Conservation (phyloP, 768 basidiomycete species). For the Crassisporium funariophilum region DNA sequence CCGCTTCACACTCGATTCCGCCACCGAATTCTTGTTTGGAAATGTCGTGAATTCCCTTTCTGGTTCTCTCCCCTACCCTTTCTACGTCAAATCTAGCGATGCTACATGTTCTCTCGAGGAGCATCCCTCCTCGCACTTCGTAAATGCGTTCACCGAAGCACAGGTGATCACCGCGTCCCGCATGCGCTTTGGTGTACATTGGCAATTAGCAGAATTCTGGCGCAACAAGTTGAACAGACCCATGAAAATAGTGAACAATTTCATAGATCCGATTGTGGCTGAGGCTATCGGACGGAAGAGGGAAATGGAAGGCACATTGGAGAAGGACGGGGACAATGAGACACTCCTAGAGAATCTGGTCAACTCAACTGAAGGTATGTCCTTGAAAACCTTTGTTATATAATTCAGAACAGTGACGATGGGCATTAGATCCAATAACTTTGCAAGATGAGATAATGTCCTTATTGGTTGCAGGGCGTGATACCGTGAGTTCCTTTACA, state of each 20-base stretch:
- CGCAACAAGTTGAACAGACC: slow-evolving; percentile 38
- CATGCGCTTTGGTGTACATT: slow-evolving; percentile 37
- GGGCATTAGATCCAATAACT: slow-evolving; percentile 30
- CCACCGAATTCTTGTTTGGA: slow-evolving; percentile 59
- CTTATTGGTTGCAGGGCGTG: slow-evolving; percentile 46
- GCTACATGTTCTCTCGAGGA: neutral
- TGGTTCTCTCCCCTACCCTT: slow-evolving; percentile 17
- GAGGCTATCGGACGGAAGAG: slow-evolving; percentile 39
- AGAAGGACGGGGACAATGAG: slow-evolving; percentile 30
- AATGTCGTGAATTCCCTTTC: slow-evolving; percentile 39
- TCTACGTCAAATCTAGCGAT: slow-evolving; percentile 21
- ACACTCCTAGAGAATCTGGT: slow-evolving; percentile 49
- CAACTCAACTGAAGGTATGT: slow-evolving; percentile 45
- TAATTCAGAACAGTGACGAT: neutral
- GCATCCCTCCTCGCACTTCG: slow-evolving; percentile 28
- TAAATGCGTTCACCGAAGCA: slow-evolving; percentile 38
- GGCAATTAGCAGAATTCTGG: slow-evolving; percentile 50
- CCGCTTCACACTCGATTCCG: slow-evolving; percentile 63
- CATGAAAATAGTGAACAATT: slow-evolving; percentile 43
- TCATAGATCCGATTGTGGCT: slow-evolving; percentile 50
- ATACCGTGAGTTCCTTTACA: slow-evolving; percentile 44
- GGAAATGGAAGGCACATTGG: slow-evolving; percentile 17
- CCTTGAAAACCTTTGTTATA: slow-evolving; percentile 3
- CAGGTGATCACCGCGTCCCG: slow-evolving; percentile 35
- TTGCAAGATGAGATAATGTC: slow-evolving; percentile 45